These are phyloP conservation scores for Pseudogymnoascus sp. DNA, from an alignment of 2,329 filamentous ascomycete species.

Conservation along the genomic window DNA sequence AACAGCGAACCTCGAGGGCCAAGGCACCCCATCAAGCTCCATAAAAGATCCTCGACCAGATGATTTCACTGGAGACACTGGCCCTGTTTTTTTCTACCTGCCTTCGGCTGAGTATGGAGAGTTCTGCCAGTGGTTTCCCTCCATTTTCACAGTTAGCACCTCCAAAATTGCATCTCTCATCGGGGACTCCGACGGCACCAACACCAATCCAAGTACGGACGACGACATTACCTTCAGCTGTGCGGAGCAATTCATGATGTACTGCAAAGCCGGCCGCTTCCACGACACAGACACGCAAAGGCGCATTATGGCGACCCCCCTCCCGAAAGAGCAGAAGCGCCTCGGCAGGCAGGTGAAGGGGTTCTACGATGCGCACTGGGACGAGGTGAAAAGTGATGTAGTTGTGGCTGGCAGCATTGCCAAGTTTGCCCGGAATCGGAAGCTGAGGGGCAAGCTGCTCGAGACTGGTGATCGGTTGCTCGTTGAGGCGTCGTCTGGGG, in stretches of 20 bases:
- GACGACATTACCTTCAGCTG: conserved; percentile 27
- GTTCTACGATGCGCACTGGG: conserved; percentile 27
- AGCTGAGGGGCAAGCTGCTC: conserved; percentile 26
- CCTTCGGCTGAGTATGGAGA: conserved; percentile 27
- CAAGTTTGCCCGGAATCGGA: conserved; percentile 30
- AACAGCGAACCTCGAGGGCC: neutral
- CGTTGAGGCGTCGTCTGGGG: conserved; percentile 27
- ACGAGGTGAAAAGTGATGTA: conserved; percentile 5
- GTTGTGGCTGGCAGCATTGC: conserved; percentile 27
- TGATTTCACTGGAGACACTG: neutral
- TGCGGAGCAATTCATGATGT: conserved; percentile 38
- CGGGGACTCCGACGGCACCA: conserved; percentile 19
- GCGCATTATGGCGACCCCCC: conserved; percentile 23
- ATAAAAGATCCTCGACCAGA: neutral
- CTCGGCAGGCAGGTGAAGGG: conserved; percentile 25
- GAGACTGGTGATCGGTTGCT: conserved; percentile 28
- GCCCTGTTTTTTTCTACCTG: conserved; percentile 29
- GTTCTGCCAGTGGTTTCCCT: conserved; percentile 32
- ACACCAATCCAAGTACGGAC: conserved; percentile 11
- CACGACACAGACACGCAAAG: conserved; percentile 23
- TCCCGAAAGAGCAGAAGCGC: conserved; percentile 27
- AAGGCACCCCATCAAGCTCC: neutral
- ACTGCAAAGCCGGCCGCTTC: conserved; percentile 34
- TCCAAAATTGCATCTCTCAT: conserved; percentile 25
- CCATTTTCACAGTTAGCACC: conserved; percentile 26